A percentile compares a stretch with the other conserved stretches of the same genome.
phyloP scores from a whole-genome alignment of 352 stramenopile species.

The Pythium graminicola region DNA sequence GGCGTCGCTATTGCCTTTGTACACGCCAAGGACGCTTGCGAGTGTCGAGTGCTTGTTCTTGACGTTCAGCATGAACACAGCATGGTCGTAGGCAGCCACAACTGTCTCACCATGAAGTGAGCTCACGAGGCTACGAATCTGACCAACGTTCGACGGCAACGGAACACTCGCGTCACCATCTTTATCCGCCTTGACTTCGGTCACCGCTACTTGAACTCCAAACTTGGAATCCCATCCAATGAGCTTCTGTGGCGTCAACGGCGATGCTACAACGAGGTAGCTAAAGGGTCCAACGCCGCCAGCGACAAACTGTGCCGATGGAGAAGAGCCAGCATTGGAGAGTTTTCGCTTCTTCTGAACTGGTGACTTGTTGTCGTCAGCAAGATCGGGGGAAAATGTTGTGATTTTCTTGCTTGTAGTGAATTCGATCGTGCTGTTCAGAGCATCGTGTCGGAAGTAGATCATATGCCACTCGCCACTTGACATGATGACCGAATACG shows the following conservation, averaged over 20 bases:
- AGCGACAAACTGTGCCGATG: slow-evolving; percentile 25
- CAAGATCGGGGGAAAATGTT: slow-evolving; percentile 20
- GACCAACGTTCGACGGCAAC: slow-evolving; percentile 25
- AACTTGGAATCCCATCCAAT: slow-evolving; percentile 72
- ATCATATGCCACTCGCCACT: slow-evolving; percentile 54
- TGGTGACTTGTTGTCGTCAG: slow-evolving; percentile 14
- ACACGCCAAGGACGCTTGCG: slow-evolving; percentile 56
- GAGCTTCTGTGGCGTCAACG: slow-evolving; percentile 35
- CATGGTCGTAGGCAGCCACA: slow-evolving; percentile 54
- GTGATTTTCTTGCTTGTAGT: slow-evolving; percentile 38
- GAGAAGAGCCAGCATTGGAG: slow-evolving; percentile 17
- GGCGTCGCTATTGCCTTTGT: slow-evolving; percentile 4
- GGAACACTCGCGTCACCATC: slow-evolving; percentile 22
- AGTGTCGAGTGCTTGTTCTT: slow-evolving; percentile 69
- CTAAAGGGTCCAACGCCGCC: slow-evolving; percentile 42
- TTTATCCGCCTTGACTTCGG: slow-evolving; percentile 33
- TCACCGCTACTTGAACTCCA: slow-evolving; percentile 50
- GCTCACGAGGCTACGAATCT: slow-evolving; percentile 42
- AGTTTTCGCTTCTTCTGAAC: slow-evolving; percentile 70
- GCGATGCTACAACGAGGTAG: slow-evolving; percentile 44
- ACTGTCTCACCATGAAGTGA: slow-evolving; percentile 51
- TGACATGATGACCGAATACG: slow-evolving; percentile 56
- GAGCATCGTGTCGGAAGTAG: slow-evolving; percentile 38
- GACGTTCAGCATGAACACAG: slow-evolving; percentile 58
- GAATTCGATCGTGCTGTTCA: slow-evolving; percentile 38